Evolutionary conservation across 805 yeast genomes (phyloP).

Genomic region (Ogataea saltuana): DNA sequence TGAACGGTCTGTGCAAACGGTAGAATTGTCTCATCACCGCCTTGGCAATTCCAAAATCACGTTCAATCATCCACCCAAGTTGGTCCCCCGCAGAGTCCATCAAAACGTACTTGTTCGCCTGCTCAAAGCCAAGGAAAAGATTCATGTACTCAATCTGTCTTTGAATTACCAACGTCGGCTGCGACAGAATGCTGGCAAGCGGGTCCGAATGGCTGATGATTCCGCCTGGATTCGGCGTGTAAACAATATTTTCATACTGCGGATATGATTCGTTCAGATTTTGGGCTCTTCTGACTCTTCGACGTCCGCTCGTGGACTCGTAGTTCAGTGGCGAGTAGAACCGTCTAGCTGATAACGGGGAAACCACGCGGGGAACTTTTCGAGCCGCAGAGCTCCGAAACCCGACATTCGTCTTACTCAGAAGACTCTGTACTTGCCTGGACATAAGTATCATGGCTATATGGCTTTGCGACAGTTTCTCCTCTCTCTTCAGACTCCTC

Average conservation of each 20-base stretch:
- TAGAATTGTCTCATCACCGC: constrained; percentile 81
- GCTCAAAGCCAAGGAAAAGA: constrained; percentile 85
- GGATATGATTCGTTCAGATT: neutral
- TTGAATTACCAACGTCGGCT: constrained; percentile 86
- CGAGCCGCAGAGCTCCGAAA: too few relatives aligned
- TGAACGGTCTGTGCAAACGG: constrained; percentile 83
- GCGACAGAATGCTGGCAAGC: constrained; percentile 59
- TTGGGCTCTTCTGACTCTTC: constrained; percentile 2
- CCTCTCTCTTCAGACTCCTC: too few relatives aligned
- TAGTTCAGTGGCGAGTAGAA: constrained; percentile 25
- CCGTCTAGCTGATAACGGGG: neutral
- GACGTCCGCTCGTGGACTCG: constrained; percentile 7
- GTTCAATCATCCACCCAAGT: constrained; percentile 80
- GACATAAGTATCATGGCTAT: too few relatives aligned
- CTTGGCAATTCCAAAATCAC: constrained; percentile 68
- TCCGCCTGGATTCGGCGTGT: constrained; percentile 39
- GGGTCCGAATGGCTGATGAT: constrained; percentile 58
- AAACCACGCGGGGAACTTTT: neutral
- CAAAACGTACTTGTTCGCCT: constrained; percentile 76
- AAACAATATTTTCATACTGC: constrained; percentile 34
- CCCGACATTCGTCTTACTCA: too few relatives aligned
- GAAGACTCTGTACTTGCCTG: too few relatives aligned
- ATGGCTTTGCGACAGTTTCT: too few relatives aligned
- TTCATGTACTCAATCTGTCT: constrained; percentile 89
- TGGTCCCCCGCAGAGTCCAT: constrained; percentile 72